Evolutionary conservation across 352 stramenopile genomes (phyloP), one percentile per base, ranked within the genome.

Genomic region (Phytophthora nicotianae): DNA sequence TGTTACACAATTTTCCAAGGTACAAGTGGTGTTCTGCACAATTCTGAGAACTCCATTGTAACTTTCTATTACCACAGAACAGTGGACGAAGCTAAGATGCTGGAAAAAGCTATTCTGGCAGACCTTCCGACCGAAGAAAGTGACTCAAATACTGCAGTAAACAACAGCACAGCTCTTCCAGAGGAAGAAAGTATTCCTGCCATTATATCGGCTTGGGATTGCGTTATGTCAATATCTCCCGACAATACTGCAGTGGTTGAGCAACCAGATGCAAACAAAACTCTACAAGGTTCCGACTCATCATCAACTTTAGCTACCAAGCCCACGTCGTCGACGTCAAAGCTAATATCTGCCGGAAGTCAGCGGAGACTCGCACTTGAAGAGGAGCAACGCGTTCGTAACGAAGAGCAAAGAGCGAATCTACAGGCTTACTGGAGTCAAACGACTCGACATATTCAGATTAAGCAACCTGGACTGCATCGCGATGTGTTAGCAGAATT

Each of bases 1-100:
- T 88, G 10, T 54, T 90, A 1, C 79, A 81, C 59, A 87, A 90
- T 52, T 90, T 86, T 33, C 81, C 81, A 40, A 59, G 77, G 77
- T 86, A 4, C 24, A n/a, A 23, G 26, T 40, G 38, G 19, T 35
- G 10, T 9, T 16, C 20, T 26, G 17, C 11, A 26, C 8, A 46
- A 16, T 46, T 24, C 5, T 32, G 17, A 0, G 26, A 35, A 6
- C 42, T 19, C 10, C 16, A 10, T 24, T 24, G 2, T 29, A 20
- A 58, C 24, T 45, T 14, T 29, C 2, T 58, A 21, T 35, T 59
- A 9, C 21, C 3, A 24, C 37, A 87, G 77, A 33, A 76, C 65
- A 6, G 4, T 74, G 8, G 81, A 88, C 1, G 78, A 90, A 62
- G 73, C 72, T 8, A 88, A 84, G 21, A 62, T 87, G 8, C 61